phyloP scores from a whole-genome alignment of 768 basidiomycete genomes.

The Pleurotus cornucopiae region DNA sequence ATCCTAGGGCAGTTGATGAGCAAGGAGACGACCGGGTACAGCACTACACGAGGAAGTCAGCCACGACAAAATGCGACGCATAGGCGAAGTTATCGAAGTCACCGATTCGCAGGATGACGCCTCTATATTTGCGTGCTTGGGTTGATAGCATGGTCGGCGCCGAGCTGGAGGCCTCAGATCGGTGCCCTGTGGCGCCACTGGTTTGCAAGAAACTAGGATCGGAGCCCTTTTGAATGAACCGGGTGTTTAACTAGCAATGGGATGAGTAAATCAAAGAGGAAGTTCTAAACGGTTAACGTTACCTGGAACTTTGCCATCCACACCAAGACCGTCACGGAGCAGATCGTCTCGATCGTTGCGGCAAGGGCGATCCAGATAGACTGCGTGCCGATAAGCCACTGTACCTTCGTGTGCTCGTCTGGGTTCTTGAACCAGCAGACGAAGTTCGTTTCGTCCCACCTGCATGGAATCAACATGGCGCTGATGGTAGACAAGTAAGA shows the following conservation, averaged over 20 bases:
- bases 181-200: neutral
- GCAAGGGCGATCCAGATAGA: constrained; percentile 20
- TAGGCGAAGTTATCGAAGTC: neutral
- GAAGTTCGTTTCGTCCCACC: constrained; percentile 13
- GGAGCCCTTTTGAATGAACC: neutral
- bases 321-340: constrained; percentile 14
- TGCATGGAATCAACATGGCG: neutral
- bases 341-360: constrained; percentile 15
- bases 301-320: constrained; percentile 18
- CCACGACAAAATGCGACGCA: too few species aligned
- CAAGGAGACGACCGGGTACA: constrained; percentile 20
- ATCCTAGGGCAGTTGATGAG: constrained; percentile 16
- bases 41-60: constrained; percentile 1
- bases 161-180: neutral
- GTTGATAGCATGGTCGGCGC: neutral
- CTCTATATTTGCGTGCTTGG: constrained; percentile 7
- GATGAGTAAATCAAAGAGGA: too few species aligned
- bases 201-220: neutral
- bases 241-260: neutral
- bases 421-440: constrained; percentile 20
- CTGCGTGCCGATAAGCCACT: constrained; percentile 21
- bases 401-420: constrained; percentile 11
- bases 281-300: neutral
- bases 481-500: neutral
- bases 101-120: constrained; percentile 15